Conservation (phyloP, 2,329 filamentous ascomycete genomes). For the Magnaporthiopsis rhizophila region DNA sequence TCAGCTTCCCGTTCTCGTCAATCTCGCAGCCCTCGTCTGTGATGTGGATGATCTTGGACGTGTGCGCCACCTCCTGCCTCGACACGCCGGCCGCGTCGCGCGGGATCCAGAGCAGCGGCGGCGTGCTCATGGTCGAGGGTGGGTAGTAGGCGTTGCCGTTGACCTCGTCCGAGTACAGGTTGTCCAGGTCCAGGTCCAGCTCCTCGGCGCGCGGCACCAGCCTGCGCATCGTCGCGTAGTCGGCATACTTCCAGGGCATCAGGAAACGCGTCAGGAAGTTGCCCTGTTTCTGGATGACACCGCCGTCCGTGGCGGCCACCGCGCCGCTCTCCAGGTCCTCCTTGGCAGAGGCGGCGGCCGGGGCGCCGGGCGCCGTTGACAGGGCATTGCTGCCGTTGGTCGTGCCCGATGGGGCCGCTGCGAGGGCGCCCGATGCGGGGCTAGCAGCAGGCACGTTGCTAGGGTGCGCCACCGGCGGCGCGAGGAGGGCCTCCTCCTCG, state of each 20-base stretch:
- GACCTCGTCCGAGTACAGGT: conserved; percentile 52
- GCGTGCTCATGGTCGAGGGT: conserved; percentile 54
- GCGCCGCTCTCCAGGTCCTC: conserved; percentile 12
- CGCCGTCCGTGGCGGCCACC: conserved; percentile 6
- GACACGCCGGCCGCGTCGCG: conserved; percentile 67
- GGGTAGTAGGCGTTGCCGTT: conserved; percentile 66
- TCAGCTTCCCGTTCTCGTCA: conserved; percentile 54
- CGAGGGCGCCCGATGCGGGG: conserved; percentile 8
- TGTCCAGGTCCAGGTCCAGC: conserved; percentile 31
- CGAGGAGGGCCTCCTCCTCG: conserved; percentile 32
- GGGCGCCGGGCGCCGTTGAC: conserved; percentile 1
- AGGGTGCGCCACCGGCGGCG: conserved; percentile 12
- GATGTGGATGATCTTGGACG: conserved; percentile 63
- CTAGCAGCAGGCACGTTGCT: conserved; percentile 13
- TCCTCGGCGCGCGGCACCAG: conserved; percentile 55
- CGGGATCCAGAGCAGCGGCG: conserved; percentile 79
- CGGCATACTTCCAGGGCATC: conserved; percentile 67
- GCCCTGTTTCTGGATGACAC: conserved; percentile 34
- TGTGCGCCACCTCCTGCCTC: conserved; percentile 68
- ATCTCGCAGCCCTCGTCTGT: conserved; percentile 70
- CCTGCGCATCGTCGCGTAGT: conserved; percentile 63
- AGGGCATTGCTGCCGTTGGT: conserved; percentile 16
- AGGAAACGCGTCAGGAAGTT: conserved; percentile 60
- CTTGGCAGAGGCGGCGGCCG: not conserved
- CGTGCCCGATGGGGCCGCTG: conserved; percentile 7